Evolutionary conservation across 78 protist genomes (phyloP).

Genomic region (Dictyostelium capitatum): DNA sequence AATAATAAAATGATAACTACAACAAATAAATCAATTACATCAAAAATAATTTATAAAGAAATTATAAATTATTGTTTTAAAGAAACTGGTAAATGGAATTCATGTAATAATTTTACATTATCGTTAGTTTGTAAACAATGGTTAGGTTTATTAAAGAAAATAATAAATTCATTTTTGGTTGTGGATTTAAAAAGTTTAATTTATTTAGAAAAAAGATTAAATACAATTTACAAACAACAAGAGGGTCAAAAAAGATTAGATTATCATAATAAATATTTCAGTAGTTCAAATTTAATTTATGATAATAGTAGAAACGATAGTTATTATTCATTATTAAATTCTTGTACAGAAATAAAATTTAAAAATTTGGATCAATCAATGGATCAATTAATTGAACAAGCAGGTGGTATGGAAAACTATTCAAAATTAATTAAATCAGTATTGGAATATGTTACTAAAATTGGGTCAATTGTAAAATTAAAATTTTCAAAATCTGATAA

Average conservation of each 20-base stretch:
- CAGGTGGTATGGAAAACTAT: too few relatives aligned
- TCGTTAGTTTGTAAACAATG: conserved; percentile 24
- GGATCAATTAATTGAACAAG: neutral
- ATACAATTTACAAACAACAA: neutral
- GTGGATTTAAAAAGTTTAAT: conserved; percentile 1
- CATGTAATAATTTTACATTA: neutral
- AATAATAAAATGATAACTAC: too few relatives aligned
- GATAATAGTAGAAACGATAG: neutral
- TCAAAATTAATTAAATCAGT: too few relatives aligned
- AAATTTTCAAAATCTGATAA: conserved; percentile 7
- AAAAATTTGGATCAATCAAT: neutral
- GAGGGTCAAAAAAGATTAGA: conserved; percentile 28
- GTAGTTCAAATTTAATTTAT: neutral
- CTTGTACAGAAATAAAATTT: neutral
- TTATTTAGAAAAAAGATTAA: neutral
- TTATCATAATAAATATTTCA: neutral
- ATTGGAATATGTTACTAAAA: neutral
- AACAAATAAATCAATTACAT: conserved; percentile 9
- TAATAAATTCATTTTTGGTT: neutral
- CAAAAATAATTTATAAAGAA: conserved; percentile 23
- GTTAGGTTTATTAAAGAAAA: conserved; percentile 10
- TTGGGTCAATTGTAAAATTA: neutral
- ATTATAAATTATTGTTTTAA: neutral
- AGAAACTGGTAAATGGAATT: conserved; percentile 26
- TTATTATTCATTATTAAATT: conserved; percentile 5